These are phyloP conservation scores for Plenodomus lindquistii DNA, from an alignment of 2,329 filamentous ascomycete genomes.

Conservation along the genomic window DNA sequence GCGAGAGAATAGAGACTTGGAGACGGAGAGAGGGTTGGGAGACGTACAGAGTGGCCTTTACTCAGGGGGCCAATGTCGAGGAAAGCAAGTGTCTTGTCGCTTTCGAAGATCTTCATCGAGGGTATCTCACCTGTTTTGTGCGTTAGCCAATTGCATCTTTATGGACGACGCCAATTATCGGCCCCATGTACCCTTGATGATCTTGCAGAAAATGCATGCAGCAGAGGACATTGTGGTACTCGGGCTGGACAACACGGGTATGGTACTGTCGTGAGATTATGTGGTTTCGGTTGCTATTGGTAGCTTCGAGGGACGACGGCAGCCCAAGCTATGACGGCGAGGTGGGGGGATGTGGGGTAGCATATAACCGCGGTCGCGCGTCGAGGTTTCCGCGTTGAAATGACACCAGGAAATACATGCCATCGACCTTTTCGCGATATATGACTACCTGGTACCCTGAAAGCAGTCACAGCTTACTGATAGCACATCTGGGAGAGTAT, in stretches of 20 bases:
- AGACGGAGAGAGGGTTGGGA: not conserved
- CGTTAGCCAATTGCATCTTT: not conserved
- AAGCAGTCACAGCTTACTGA: too few relatives aligned
- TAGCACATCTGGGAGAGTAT: too few relatives aligned
- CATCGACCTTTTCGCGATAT: too few relatives aligned
- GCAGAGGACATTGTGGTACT: conserved; percentile 61
- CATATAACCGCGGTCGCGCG: not conserved
- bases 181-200: conserved; percentile 75
- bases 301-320: conserved; percentile 11
- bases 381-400: too few relatives aligned
- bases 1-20: not conserved
- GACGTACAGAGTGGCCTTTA: conserved; percentile 80
- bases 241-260: conserved; percentile 11
- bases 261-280: conserved; percentile 22
- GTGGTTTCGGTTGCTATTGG: conserved; percentile 14
- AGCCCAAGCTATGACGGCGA: conserved; percentile 10
- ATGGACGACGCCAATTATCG: not conserved
- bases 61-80: conserved; percentile 92
- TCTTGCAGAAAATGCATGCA: conserved; percentile 95
- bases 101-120: conserved; percentile 94
- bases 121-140: conserved; percentile 79
- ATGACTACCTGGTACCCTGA: too few relatives aligned
- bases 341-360: conserved; percentile 26
- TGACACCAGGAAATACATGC: too few relatives aligned
- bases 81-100: conserved; percentile 89